Evolutionary conservation across 2,329 filamentous ascomycete genomes (phyloP).

Genomic region (Ciborinia camelliae): DNA sequence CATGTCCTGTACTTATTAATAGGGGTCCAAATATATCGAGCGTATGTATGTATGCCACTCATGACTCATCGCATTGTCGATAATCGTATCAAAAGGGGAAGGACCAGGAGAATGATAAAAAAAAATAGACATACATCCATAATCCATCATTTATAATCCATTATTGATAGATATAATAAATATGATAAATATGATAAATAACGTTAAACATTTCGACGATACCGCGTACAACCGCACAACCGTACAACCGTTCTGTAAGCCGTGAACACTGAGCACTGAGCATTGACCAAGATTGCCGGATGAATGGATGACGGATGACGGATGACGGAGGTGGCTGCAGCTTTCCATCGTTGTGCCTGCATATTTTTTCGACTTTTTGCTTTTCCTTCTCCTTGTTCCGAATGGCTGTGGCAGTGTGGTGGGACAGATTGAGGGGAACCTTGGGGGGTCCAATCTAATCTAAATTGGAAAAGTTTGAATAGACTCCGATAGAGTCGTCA

Average conservation of each 20-base stretch:
- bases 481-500: too few species aligned
- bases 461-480: background rate
- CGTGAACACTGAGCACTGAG: too few species aligned
- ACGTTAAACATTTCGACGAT: background rate
- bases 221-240: background rate
- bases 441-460: background rate
- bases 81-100: background rate
- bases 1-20: background rate
- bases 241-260: slow-evolving; percentile 12
- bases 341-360: slow-evolving; percentile 9
- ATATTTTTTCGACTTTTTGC: background rate
- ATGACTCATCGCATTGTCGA: background rate
- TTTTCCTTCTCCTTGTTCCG: background rate
- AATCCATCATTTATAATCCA: too few species aligned
- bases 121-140: too few species aligned
- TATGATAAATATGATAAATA: too few species aligned
- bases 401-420: background rate
- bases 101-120: background rate
- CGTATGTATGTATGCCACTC: too few species aligned
- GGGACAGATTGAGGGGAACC: slow-evolving; percentile 7
- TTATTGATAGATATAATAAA: background rate
- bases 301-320: too few species aligned
- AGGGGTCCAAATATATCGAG: background rate
- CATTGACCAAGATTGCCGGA: background rate
- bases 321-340: slow-evolving; percentile 18